phyloP scores from a whole-genome alignment of 306 rosid genomes.

The Quercus parvula region DNA sequence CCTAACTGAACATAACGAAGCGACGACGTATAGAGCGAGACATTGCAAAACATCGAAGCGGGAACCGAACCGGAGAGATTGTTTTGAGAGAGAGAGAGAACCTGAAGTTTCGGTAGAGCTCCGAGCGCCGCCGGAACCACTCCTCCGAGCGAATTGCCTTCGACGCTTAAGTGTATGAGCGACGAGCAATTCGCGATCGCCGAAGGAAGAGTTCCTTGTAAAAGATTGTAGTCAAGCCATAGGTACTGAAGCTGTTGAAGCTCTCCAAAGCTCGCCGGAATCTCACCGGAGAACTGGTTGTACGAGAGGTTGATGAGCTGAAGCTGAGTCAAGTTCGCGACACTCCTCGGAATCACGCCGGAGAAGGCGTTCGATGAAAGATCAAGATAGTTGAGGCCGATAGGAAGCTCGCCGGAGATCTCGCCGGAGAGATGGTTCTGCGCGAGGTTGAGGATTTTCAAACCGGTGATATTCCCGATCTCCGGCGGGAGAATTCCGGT shows the following conservation, averaged over 20 bases:
- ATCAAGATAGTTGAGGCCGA: slow-evolving; percentile 53
- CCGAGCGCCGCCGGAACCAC: slow-evolving; percentile 82
- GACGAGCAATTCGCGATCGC: slow-evolving; percentile 82
- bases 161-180: slow-evolving; percentile 78
- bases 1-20: slow-evolving; percentile 75
- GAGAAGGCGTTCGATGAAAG: slow-evolving; percentile 76
- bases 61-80: slow-evolving; percentile 75
- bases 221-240: slow-evolving; percentile 76
- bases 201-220: slow-evolving; percentile 81
- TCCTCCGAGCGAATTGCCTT: slow-evolving; percentile 71
- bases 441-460: slow-evolving; percentile 62
- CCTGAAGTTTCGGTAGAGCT: slow-evolving; percentile 77
- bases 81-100: slow-evolving; percentile 68
- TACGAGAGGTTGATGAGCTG: slow-evolving; percentile 80
- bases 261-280: slow-evolving; percentile 76
- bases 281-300: slow-evolving; percentile 63
- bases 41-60: slow-evolving; percentile 69
- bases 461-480: slow-evolving; percentile 57
- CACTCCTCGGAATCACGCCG: slow-evolving; percentile 61
- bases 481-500: slow-evolving; percentile 68
- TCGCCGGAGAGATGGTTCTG: slow-evolving; percentile 71
- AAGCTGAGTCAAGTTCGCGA: slow-evolving; percentile 52
- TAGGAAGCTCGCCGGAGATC: slow-evolving; percentile 51
- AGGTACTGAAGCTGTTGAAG: slow-evolving; percentile 75
- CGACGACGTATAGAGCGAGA: slow-evolving; percentile 59